Base-by-base conservation (phyloP, 495 filamentous ascomycete genomes). In the Neurospora cerealis region DNA sequence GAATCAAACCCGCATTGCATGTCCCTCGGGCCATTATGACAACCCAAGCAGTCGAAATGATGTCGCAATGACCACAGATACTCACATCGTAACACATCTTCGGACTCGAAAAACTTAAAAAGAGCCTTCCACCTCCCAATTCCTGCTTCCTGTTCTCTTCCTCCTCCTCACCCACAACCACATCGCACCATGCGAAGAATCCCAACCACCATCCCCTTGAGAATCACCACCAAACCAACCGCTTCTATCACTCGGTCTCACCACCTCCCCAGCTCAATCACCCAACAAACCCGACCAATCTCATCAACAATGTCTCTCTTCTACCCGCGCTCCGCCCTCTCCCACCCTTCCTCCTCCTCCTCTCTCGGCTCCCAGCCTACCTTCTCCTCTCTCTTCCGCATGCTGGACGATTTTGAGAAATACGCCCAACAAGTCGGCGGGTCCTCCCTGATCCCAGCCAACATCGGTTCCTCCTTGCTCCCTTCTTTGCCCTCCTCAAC, bases 371-470 rank as follows among this genome's bases (percentile, higher is more conserved):
- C 77, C 32, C 73, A 81, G 32, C 81, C 81, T 37, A 82, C 89
- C 80, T 90, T 93, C 83, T 79, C 84, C 39, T 89, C 91, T 40
- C 87, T 95, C 76, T 93, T 95, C 88, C 89, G 88, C 69, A 84
- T 96, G 70, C 85, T 97, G 44, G 91, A 95, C 80, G 92, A 94
- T 83, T 92, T 92, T 78, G 91, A 91, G 75, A 82, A 83, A 75
- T 88, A 89, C 78, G 80, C 84, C 39, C 77, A 78, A 54, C 74
- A 80, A 74, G 37, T 70, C 41, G 71, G 77, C 69, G 62, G n/a
- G 9, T 1, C 0, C 19, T 46, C 42, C 8, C 3, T 46, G 42
- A n/a, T 46, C 42, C 42, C 42, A 2, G 9, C 42, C 42, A 44
- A 73, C 70, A 76, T 71, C 74, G 76, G 73, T 69, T 73, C 71